Base-by-base conservation (phyloP, 202 grass and related monocot genomes). In the Bolboschoenoplectus hybrid region DNA sequence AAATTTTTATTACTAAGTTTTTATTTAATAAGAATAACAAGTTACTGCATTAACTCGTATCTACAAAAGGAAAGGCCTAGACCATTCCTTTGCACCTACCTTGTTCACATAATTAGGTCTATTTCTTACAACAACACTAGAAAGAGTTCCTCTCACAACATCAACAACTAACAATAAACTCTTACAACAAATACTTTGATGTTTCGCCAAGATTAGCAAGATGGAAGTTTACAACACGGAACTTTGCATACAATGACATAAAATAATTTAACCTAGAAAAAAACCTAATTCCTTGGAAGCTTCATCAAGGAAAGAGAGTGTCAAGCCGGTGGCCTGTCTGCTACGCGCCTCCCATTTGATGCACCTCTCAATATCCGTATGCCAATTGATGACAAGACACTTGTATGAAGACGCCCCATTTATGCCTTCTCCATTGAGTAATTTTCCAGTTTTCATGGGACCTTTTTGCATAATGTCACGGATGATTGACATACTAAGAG, bases 341-440 rank as follows among this genome's bases (percentile, higher is more conserved):
- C 88, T 99, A 71, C 81, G 92, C 62, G 93, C 92, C 88, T 99
- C 97, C 97, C 97, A 99, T 55, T 93, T 88, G 50, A 99, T 90
- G 85, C 93, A 99, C 47, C 91, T 97, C 80, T 92, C 87, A 0
- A 99, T 85, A 63, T 99, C 97, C 11, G 90, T 80, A 66, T 91
- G 92, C 97, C 97, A 99, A 62, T 94, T 94, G 70, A 81, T 83
- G 58, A 84, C 80, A 7, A 92, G 67, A 83, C 92, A 94, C 61
- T 80, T 84, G 77, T 93, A 97, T 14, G 85, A 91, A n/a, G 91
- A 64, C 51, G 72, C 81, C 14, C 92, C 80, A 19, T 50, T 79
- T 50, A 95, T 74, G 60, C 90, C 85, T 49, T 88, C 89, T 8
- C 91, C 90, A 80, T 89, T 93, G 50, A 77, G 80, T 53, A 87